phyloP scores from a whole-genome alignment of 495 filamentous ascomycete genomes.

The Staphylotrichum tortipilum region DNA sequence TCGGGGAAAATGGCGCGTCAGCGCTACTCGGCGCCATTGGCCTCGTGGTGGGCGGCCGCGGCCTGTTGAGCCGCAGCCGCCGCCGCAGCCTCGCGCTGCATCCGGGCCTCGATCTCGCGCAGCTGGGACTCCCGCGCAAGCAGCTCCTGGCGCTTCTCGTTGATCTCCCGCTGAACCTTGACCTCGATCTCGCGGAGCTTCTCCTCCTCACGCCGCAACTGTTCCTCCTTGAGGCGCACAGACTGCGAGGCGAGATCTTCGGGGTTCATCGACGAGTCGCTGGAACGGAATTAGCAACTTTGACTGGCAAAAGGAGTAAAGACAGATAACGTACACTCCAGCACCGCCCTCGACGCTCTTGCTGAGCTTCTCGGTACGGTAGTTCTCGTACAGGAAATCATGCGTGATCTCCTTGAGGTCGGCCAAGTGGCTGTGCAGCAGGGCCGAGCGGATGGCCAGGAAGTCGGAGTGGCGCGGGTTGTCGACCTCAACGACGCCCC shows the following conservation, averaged over 20 bases:
- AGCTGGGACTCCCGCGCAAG: constrained; percentile 96
- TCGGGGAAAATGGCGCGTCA: constrained; percentile 10
- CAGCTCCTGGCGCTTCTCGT: constrained; percentile 98
- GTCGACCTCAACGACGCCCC: constrained; percentile 97
- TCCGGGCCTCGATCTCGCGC: constrained; percentile 73
- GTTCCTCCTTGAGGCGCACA: constrained; percentile 97
- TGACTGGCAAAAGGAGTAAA: not conserved
- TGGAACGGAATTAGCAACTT: constrained; percentile 28
- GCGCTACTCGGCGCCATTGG: constrained; percentile 41
- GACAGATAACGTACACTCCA: constrained; percentile 59
- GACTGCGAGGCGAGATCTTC: constrained; percentile 95
- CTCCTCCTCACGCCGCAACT: constrained; percentile 97
- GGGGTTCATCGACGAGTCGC: constrained; percentile 89
- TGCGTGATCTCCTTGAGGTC: constrained; percentile 99
- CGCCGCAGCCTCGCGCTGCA: constrained; percentile 47
- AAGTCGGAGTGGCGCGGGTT: constrained; percentile 99
- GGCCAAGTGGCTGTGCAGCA: constrained; percentile 93
- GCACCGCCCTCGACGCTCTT: constrained; percentile 94
- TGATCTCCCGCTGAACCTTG: constrained; percentile 99
- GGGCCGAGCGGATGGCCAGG: constrained; percentile 89
- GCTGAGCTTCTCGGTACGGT: constrained; percentile 99
- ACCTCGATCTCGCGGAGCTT: constrained; percentile 98
- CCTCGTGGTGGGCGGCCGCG: constrained; percentile 30
- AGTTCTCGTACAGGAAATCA: constrained; percentile 99
- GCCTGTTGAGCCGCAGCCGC: constrained; percentile 21